These are phyloP conservation scores for Populus nigra DNA, from an alignment of 345 rosid species.

Conservation along the genomic window DNA sequence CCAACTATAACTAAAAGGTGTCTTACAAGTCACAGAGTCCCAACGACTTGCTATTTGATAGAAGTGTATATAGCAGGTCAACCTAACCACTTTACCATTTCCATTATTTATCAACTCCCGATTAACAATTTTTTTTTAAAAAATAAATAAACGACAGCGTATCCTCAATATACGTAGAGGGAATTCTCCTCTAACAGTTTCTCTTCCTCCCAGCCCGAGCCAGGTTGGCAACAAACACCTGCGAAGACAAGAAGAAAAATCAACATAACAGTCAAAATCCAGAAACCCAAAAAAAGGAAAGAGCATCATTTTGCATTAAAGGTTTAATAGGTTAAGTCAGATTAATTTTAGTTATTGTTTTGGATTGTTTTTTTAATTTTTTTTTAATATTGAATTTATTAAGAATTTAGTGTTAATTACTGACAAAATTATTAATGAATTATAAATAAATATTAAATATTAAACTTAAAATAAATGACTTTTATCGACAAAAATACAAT, in stretches of 20 bases:
- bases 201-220: not conserved
- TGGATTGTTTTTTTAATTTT: no score
- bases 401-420: no score
- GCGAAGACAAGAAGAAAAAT: not conserved
- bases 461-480: no score
- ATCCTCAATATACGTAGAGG: no score
- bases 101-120: not conserved
- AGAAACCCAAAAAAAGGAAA: not conserved
- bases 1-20: not conserved
- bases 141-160: no score
- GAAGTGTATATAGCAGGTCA: not conserved
- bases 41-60: not conserved
- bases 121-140: no score
- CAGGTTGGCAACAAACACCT: not conserved
- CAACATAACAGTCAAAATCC: not conserved
- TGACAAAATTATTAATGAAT: no score
- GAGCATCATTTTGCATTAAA: not conserved
- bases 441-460: no score
- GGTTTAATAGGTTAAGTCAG: no score
- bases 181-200: not conserved
- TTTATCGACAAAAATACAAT: no score
- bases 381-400: no score
- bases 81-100: not conserved
- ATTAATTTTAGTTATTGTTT: no score
- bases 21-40: not conserved